A percentile compares a stretch with the other conserved stretches of the same genome.
phyloP scores from a whole-genome alignment of 441 rosid genomes.

The Corymbia calophylla region DNA sequence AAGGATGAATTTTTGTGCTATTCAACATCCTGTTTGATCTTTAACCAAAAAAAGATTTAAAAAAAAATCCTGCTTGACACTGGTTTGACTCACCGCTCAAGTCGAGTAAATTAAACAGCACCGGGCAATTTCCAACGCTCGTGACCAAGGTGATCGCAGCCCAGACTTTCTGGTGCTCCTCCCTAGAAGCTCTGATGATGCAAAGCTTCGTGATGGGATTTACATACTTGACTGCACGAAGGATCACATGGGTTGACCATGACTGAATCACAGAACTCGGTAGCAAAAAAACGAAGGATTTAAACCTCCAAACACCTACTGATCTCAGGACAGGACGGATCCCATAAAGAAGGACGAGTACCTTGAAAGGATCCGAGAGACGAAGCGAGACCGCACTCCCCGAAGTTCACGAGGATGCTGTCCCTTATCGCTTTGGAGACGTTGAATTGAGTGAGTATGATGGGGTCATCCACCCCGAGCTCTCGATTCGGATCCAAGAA shows the following conservation, averaged over 20 bases:
- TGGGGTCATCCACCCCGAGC: slow-evolving; percentile 41
- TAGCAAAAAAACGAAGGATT: not conserved
- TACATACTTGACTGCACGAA: slow-evolving; percentile 47
- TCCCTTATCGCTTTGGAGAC: slow-evolving; percentile 59
- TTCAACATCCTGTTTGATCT: not conserved
- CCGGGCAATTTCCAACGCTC: slow-evolving; percentile 54
- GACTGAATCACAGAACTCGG: not conserved
- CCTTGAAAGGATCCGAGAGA: slow-evolving; percentile 64
- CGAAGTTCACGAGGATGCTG: slow-evolving; percentile 56
- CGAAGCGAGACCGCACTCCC: slow-evolving; percentile 75
- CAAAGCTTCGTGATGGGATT: slow-evolving; percentile 70
- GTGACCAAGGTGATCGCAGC: slow-evolving; percentile 66
- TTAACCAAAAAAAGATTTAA: too few relatives aligned
- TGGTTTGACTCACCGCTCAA: slow-evolving; percentile 45
- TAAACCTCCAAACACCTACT: not conserved
- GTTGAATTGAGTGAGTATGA: slow-evolving; percentile 60
- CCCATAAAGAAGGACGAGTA: not conserved
- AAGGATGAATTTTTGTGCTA: too few relatives aligned
- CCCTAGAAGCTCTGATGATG: slow-evolving; percentile 63
- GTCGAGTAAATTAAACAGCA: slow-evolving; percentile 59
- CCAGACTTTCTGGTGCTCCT: slow-evolving; percentile 69
- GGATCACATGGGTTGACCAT: not conserved
- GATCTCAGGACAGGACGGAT: not conserved
- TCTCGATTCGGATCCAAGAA: slow-evolving; percentile 66
- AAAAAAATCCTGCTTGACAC: not conserved